Evolutionary conservation across 345 rosid genomes (phyloP).

Genomic region (Eucalyptus leucophloia): DNA sequence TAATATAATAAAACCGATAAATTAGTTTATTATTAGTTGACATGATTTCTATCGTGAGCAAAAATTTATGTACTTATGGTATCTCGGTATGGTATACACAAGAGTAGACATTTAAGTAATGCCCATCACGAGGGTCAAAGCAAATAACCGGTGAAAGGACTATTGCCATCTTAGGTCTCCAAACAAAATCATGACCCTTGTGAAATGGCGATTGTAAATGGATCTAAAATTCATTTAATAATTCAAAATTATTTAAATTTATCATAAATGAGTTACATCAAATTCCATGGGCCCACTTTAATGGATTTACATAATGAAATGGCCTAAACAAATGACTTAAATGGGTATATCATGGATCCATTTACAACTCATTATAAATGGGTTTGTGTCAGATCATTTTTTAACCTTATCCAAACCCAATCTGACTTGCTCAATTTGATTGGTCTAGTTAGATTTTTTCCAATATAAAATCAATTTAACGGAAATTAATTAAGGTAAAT

Average conservation of each 20-base stretch:
- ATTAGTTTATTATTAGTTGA: neutral
- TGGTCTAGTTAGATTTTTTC: too few relatives aligned
- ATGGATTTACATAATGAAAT: rapidly evolving
- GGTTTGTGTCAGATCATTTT: rapidly evolving
- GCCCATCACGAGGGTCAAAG: rapidly evolving
- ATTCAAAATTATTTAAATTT: neutral
- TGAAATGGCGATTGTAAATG: rapidly evolving
- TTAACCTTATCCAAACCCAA: rapidly evolving
- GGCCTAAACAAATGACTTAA: too few relatives aligned
- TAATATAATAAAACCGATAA: too few relatives aligned
- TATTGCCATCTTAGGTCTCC: too few relatives aligned
- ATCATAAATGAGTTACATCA: neutral
- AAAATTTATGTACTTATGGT: rapidly evolving
- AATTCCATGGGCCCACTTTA: neutral
- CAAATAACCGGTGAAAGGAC: rapidly evolving
- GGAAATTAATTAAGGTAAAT: rapidly evolving
- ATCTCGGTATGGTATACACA: rapidly evolving
- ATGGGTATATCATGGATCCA: neutral
- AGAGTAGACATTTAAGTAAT: too few relatives aligned
- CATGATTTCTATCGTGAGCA: rapidly evolving
- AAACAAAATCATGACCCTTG: too few relatives aligned
- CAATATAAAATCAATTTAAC: rapidly evolving
- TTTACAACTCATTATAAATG: too few relatives aligned
- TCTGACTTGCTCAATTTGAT: rapidly evolving
- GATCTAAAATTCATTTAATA: neutral